Evolutionary conservation across 305 asterid species (phyloP).

Genomic region (Fraxinus sp.): DNA sequence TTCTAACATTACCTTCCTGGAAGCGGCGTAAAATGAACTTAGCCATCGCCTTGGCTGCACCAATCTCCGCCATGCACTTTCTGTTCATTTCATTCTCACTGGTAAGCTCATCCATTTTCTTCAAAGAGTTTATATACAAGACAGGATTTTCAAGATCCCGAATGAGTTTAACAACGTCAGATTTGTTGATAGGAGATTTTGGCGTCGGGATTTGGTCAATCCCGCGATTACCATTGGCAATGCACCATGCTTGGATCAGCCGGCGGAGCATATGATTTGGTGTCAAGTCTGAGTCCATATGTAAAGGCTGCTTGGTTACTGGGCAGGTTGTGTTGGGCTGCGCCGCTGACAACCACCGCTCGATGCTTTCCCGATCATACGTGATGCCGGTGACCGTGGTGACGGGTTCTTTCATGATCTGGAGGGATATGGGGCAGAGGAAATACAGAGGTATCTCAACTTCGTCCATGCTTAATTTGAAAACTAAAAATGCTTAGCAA

Average conservation of each 20-base stretch:
- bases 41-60: constrained; percentile 47
- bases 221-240: constrained; percentile 49
- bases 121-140: constrained; percentile 29
- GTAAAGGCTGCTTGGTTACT: constrained; percentile 61
- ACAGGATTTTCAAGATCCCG: constrained; percentile 34
- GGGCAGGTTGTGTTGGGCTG: constrained; percentile 44
- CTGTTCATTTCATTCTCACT: constrained; percentile 46
- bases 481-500: background rate
- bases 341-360: constrained; percentile 50
- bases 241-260: constrained; percentile 80
- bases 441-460: constrained; percentile 75
- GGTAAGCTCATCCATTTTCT: constrained; percentile 44
- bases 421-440: constrained; percentile 85
- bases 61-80: constrained; percentile 59
- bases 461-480: constrained; percentile 43
- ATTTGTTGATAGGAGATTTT: constrained; percentile 46
- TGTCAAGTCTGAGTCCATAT: constrained; percentile 51
- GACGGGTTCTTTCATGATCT: constrained; percentile 86
- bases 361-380: constrained; percentile 78
- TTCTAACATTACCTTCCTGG: constrained; percentile 23
- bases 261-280: constrained; percentile 86
- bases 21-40: constrained; percentile 35
- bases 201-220: constrained; percentile 74
- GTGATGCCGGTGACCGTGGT: constrained; percentile 84
- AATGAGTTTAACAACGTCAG: constrained; percentile 44